These are phyloP conservation scores for Aspergillus steynii DNA, from an alignment of 495 filamentous ascomycete genomes.

Conservation along the genomic window DNA sequence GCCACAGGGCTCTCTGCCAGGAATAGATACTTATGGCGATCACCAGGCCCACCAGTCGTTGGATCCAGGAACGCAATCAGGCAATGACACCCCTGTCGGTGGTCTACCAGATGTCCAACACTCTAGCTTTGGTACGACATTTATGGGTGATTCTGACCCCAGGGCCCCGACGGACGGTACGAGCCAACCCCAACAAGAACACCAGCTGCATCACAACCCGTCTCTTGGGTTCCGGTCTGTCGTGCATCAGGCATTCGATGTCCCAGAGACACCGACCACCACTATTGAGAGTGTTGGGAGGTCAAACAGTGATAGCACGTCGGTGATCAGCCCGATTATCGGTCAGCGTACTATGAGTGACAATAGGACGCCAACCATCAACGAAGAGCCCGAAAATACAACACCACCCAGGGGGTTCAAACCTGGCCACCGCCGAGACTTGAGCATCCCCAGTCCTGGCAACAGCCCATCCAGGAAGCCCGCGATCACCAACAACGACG, in stretches of 20 bases:
- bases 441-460: slow-evolving; percentile 60
- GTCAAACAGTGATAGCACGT: slow-evolving; percentile 65
- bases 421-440: slow-evolving; percentile 59
- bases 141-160: slow-evolving; percentile 22
- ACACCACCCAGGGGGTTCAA: slow-evolving; percentile 42
- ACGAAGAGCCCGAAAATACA: slow-evolving; percentile 51
- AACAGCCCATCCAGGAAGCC: slow-evolving; percentile 65
- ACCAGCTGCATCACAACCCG: slow-evolving; percentile 51
- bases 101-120: slow-evolving; percentile 64
- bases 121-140: slow-evolving; percentile 61
- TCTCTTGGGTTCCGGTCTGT: slow-evolving; percentile 66
- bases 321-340: slow-evolving; percentile 70
- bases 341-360: slow-evolving; percentile 35
- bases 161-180: slow-evolving; percentile 18
- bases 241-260: slow-evolving; percentile 71
- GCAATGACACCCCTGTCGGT: slow-evolving; percentile 15
- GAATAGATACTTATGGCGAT: slow-evolving; percentile 4
- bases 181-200: slow-evolving; percentile 18
- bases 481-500: slow-evolving; percentile 43
- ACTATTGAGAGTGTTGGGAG: slow-evolving; percentile 49
- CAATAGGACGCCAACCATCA: slow-evolving; percentile 57
- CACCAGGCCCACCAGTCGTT: slow-evolving; percentile 1
- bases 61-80: slow-evolving; percentile 1
- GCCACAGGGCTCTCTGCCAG: slow-evolving; percentile 7
- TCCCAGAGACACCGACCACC: slow-evolving; percentile 60